Evolutionary conservation across 129 eudicot species (phyloP).

Genomic region (Silybum marianum): DNA sequence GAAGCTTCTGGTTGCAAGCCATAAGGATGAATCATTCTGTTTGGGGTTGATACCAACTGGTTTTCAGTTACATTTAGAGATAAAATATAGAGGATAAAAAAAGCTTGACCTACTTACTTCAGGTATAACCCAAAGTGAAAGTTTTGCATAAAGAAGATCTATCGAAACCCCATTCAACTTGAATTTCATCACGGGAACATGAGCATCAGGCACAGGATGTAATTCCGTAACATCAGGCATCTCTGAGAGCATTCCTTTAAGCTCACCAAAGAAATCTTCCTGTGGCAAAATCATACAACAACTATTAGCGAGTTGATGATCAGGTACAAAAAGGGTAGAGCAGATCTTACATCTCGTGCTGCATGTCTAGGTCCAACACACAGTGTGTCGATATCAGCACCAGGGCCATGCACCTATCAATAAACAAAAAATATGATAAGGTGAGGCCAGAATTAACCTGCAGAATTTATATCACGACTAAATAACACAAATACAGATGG

Average conservation of each 20-base stretch:
- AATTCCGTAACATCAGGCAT: conserved; percentile 88
- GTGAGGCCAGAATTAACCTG: conserved; percentile 19
- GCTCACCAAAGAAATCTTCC: conserved; percentile 98
- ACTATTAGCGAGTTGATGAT: conserved; percentile 8
- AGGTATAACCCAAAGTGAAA: conserved; percentile 90
- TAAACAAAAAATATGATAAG: not conserved
- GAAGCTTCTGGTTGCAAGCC: not conserved
- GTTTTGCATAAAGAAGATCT: conserved; percentile 93
- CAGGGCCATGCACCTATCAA: conserved; percentile 95
- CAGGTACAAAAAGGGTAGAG: not conserved
- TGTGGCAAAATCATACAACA: conserved; percentile 19
- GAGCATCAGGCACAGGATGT: conserved; percentile 93
- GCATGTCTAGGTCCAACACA: conserved; percentile 97
- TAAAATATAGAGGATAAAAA: not conserved
- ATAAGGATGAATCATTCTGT: not conserved
- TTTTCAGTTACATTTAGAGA: not conserved
- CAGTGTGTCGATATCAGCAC: conserved; percentile 96
- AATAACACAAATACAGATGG: not conserved
- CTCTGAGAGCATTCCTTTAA: conserved; percentile 74
- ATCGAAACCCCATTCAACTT: conserved; percentile 89
- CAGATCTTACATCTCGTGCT: conserved; percentile 55
- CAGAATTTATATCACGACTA: not conserved
- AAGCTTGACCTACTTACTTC: conserved; percentile 51
- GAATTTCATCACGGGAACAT: conserved; percentile 90
- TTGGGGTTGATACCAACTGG: not conserved